A percentile compares a stretch with the other conserved stretches of the same genome.
Evolutionary conservation across 1,284 basidiomycete species (phyloP).

Genomic region (Waitea zeae): DNA sequence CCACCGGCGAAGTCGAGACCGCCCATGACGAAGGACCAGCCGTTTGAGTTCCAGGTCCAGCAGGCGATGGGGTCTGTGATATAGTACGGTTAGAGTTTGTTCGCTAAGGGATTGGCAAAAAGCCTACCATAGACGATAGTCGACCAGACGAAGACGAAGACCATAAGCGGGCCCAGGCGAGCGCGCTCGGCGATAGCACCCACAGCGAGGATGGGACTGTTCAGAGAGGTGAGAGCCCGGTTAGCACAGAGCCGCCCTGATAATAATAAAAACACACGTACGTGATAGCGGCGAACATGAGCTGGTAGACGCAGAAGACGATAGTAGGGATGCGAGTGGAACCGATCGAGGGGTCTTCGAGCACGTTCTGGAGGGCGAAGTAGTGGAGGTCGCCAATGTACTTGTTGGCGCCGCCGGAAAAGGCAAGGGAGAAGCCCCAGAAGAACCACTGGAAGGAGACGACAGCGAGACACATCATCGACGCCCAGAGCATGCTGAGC

Average conservation of each 20-base stretch:
- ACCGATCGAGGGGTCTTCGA: constrained; percentile 62
- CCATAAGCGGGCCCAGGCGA: constrained; percentile 71
- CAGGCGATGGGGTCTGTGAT: constrained; percentile 66
- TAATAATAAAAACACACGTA: constrained; percentile 14
- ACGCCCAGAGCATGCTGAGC: constrained; percentile 80
- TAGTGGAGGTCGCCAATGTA: constrained; percentile 38
- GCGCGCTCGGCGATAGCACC: constrained; percentile 90
- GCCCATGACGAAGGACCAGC: constrained; percentile 70
- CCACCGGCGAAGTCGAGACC: constrained; percentile 93
- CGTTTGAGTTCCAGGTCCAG: constrained; percentile 89
- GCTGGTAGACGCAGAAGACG: constrained; percentile 80
- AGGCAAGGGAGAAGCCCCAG: constrained; percentile 28
- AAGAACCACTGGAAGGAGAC: constrained; percentile 36
- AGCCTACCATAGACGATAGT: constrained; percentile 65
- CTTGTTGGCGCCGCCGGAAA: constrained; percentile 26
- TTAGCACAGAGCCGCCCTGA: not conserved
- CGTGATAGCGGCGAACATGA: constrained; percentile 82
- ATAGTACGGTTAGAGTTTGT: not conserved
- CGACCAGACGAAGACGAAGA: constrained; percentile 86
- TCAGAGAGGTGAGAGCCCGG: not conserved
- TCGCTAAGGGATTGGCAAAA: not conserved
- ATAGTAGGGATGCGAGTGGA: constrained; percentile 62
- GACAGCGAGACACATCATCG: constrained; percentile 53
- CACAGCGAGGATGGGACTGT: constrained; percentile 64
- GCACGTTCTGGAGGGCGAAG: constrained; percentile 74